Evolutionary conservation across 805 yeast species (phyloP), one percentile per base, ranked within the genome.

Genomic region (Wickerhamiella nectarea): DNA sequence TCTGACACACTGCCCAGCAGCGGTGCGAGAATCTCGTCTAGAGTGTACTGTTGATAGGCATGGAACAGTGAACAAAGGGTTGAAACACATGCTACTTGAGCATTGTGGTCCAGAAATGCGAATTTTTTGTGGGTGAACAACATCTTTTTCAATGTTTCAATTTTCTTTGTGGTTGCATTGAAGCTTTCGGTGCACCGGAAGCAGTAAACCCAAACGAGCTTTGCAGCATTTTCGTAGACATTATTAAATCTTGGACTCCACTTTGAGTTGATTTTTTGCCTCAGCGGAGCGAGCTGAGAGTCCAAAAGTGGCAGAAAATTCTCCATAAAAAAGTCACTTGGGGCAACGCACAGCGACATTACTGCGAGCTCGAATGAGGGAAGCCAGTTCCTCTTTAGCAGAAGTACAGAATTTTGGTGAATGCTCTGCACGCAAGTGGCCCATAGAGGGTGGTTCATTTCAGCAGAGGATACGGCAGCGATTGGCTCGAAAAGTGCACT

Each of bases 401-500:
- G 68, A 39, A 64, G 71, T 45, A 57, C 60, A 34, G 68, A 69
- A 12, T 71, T 73, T 12, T 67, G 60, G 57, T 72, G 77, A 11
- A 89, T 74, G 15, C 68, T 63, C 18, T 72, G 71, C 43, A 85
- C 73, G 0, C 95, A 91, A 34, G 76, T 82, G 0, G 79, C 77
- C 99, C 98, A 91, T 1, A 80, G 76, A 3, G 98, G 98, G 58
- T 89, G 94, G 55, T 91, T 89, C 0, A 85, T 87, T 57, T 91
- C 99, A 0, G 95, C 97, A 0, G 95, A 84, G 25, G 87, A 68
- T 1, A 76, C 69, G 7, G 84, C 89, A 0, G 96, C 93, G 19
- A 91, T 60, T 0, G 96, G 93, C 34, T 85, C 63, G 2, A 91
- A 62, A 20, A 91, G 69, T 43, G 75, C 78, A 45, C 80, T 71